Conservation (phyloP, 1,284 basidiomycete species). For the Rhizoctonia solani region DNA sequence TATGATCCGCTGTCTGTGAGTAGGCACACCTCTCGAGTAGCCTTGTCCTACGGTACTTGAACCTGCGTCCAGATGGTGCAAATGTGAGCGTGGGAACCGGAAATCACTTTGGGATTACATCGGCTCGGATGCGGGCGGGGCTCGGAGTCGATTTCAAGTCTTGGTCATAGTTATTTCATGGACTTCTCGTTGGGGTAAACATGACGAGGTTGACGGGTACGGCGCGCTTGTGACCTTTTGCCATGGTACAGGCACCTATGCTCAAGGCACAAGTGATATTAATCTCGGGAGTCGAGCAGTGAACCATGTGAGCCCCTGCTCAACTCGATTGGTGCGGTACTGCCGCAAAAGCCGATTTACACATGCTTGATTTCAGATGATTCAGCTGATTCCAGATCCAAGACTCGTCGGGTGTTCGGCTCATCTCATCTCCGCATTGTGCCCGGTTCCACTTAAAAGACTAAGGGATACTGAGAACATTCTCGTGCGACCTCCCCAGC, state of each 20-base stretch:
- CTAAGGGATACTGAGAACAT: neutral
- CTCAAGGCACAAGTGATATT: too few species aligned
- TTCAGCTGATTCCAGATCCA: constrained; percentile 11
- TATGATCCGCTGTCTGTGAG: neutral
- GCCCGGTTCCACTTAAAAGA: neutral
- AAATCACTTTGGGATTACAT: too few species aligned
- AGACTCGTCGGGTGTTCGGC: constrained; percentile 20
- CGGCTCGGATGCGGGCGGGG: constrained; percentile 21
- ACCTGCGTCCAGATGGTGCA: too few species aligned
- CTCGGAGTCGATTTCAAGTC: constrained; percentile 8
- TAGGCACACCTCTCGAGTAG: too few species aligned
- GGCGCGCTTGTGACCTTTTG: too few species aligned
- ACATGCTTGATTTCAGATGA: constrained; percentile 16
- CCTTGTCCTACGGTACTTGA: too few species aligned
- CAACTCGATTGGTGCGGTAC: neutral
- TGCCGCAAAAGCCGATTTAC: constrained; percentile 14
- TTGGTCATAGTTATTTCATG: too few species aligned
- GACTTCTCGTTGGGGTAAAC: too few species aligned
- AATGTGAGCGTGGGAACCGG: too few species aligned
- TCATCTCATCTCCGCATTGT: neutral
- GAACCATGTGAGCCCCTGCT: neutral
- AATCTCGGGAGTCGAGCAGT: neutral
- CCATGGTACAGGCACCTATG: too few species aligned
- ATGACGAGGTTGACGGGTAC: too few species aligned
- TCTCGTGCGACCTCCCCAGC: constrained; percentile 26